These are phyloP conservation scores for Cladosporium sp. DNA, from an alignment of 2,329 filamentous ascomycete genomes.

Conservation along the genomic window DNA sequence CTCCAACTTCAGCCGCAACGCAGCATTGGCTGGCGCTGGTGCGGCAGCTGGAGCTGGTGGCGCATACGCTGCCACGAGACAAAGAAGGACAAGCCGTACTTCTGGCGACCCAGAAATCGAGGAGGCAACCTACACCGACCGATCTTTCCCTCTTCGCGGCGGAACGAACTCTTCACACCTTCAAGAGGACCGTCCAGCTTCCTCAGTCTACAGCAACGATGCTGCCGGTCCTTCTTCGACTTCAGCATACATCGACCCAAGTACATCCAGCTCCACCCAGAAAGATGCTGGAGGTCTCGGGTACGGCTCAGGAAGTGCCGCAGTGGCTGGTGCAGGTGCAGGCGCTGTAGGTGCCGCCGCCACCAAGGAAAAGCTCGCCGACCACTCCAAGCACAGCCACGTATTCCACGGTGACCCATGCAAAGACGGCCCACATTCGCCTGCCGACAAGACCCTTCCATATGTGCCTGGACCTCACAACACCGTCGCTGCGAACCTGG, in stretches of 20 bases:
- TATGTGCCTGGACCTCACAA: slow-evolving; percentile 28
- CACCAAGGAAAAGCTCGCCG: not conserved
- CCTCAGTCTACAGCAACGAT: not conserved
- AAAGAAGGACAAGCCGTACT: slow-evolving; percentile 15
- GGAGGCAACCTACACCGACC: slow-evolving; percentile 23
- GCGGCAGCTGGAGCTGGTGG: slow-evolving; percentile 25
- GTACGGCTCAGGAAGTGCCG: not conserved
- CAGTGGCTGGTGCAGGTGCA: not conserved
- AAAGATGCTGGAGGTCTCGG: not conserved
- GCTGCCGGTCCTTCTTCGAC: slow-evolving; percentile 5
- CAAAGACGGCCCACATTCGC: slow-evolving; percentile 13
- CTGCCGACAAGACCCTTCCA: slow-evolving; percentile 6
- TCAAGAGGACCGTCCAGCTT: slow-evolving; percentile 4
- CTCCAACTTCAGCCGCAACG: slow-evolving; percentile 14
- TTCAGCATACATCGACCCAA: not conserved
- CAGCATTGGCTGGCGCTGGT: slow-evolving; percentile 23
- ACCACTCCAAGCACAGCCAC: slow-evolving; percentile 21
- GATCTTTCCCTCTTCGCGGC: slow-evolving; percentile 21
- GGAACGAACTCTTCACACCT: slow-evolving; percentile 9
- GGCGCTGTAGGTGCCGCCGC: not conserved
- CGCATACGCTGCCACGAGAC: slow-evolving; percentile 13
- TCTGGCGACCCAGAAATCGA: slow-evolving; percentile 17
- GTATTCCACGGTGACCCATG: slow-evolving; percentile 25
- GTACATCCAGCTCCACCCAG: not conserved
- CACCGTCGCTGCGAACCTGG: slow-evolving; percentile 28